Evolutionary conservation across 257 asterid species (phyloP).

Genomic region (Fraxinus pennsylvanica): DNA sequence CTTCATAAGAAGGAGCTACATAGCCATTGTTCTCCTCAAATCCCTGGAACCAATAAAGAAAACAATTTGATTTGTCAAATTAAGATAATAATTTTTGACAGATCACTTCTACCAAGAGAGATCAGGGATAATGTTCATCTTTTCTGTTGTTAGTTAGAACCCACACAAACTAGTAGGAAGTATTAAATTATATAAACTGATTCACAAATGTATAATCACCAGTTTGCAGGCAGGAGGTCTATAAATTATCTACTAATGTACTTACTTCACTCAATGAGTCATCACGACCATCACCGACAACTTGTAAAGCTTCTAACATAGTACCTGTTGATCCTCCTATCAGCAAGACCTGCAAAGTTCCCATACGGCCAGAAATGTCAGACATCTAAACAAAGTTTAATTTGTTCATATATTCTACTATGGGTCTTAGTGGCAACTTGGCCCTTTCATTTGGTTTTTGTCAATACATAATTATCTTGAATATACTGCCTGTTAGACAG

Average conservation of each 20-base stretch:
- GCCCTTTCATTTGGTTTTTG: not conserved
- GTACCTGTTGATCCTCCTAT: constrained; percentile 99
- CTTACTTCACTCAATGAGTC: constrained; percentile 79
- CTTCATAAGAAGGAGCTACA: constrained; percentile 78
- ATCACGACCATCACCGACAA: constrained; percentile 82
- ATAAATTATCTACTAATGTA: constrained; percentile 14
- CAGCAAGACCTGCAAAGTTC: constrained; percentile 72
- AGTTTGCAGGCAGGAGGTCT: constrained; percentile 14
- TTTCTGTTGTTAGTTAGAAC: constrained; percentile 2
- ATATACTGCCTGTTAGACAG: not conserved
- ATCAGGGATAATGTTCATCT: constrained; percentile 9
- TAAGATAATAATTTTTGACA: not conserved
- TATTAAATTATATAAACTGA: not conserved
- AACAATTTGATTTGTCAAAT: constrained; percentile 1
- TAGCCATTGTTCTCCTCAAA: constrained; percentile 70
- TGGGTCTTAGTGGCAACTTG: not conserved
- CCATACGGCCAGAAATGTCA: constrained; percentile 14
- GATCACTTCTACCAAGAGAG: not conserved
- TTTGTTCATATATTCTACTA: not conserved
- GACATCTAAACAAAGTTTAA: not conserved
- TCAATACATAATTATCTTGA: not conserved
- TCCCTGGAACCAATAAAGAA: constrained; percentile 49
- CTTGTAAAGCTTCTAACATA: constrained; percentile 93
- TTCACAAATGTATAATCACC: constrained; percentile 15
- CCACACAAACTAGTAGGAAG: constrained; percentile 7